phyloP scores from a whole-genome alignment of 192 early-diverging fungal genomes.

The Umbelopsis isabellina region DNA sequence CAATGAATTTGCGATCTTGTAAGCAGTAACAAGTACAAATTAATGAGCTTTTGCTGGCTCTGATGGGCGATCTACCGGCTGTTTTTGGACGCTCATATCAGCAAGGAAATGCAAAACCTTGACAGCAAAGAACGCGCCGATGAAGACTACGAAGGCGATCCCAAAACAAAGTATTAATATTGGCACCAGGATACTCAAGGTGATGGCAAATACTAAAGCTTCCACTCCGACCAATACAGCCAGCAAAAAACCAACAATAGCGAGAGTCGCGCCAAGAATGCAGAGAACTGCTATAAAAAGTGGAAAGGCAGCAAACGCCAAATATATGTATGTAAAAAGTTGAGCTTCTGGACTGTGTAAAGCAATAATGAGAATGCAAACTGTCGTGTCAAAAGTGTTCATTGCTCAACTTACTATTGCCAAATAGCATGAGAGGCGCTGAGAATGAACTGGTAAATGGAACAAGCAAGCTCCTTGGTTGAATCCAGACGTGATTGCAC shows the following conservation, averaged over 20 bases:
- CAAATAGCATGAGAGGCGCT: background rate
- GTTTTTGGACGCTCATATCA: background rate
- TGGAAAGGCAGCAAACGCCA: background rate
- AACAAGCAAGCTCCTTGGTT: background rate
- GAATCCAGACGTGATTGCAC: background rate
- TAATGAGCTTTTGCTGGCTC: background rate
- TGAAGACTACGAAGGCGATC: background rate
- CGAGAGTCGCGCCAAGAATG: background rate
- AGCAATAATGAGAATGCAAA: background rate
- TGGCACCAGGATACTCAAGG: slow-evolving; percentile 6
- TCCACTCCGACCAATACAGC: background rate
- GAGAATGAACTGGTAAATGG: background rate
- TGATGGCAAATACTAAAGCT: background rate
- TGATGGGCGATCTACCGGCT: background rate
- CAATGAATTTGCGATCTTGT: too few relatives aligned
- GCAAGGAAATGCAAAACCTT: slow-evolving; percentile 7
- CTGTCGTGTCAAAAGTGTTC: background rate
- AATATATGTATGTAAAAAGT: background rate
- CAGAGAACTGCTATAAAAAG: background rate
- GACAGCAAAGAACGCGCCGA: background rate
- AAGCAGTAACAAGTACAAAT: background rate
- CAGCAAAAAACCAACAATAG: background rate
- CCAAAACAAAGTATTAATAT: background rate
- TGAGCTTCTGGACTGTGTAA: slow-evolving; percentile 12
- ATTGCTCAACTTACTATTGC: slow-evolving; percentile 11